Evolutionary conservation across 208 protist genomes (phyloP).

Genomic region (Crithidia brevicula): DNA sequence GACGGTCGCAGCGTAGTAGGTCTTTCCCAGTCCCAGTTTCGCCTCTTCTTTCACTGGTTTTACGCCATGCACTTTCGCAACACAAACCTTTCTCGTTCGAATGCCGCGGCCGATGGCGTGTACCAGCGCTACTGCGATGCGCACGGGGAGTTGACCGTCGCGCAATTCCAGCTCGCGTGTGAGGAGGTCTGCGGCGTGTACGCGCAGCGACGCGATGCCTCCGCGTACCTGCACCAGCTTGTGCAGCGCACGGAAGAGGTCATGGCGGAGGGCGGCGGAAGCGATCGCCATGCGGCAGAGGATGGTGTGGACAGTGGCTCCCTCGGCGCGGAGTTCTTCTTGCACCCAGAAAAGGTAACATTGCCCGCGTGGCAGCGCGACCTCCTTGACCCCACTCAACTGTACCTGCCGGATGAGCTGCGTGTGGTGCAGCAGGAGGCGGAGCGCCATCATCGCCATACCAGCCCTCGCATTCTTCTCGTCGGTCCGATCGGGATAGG

Average conservation of each 20-base stretch:
- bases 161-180: slow-evolving; percentile 62
- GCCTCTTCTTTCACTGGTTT: slow-evolving; percentile 81
- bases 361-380: slow-evolving; percentile 30
- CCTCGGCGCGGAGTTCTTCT: slow-evolving; percentile 41
- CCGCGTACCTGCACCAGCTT: slow-evolving; percentile 55
- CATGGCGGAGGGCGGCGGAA: slow-evolving; percentile 4
- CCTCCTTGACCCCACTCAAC: slow-evolving; percentile 52
- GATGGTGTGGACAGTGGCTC: background rate
- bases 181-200: slow-evolving; percentile 56
- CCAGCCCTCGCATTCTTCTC: slow-evolving; percentile 62
- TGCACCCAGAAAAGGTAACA: slow-evolving; percentile 25
- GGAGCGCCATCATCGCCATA: slow-evolving; percentile 36
- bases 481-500: slow-evolving; percentile 52
- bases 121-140: slow-evolving; percentile 57
- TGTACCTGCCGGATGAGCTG: slow-evolving; percentile 74
- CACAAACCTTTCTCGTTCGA: slow-evolving; percentile 48
- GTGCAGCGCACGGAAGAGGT: slow-evolving; percentile 34
- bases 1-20: slow-evolving; percentile 12
- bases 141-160: slow-evolving; percentile 44
- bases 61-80: slow-evolving; percentile 67
- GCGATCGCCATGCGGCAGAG: too few species aligned
- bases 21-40: slow-evolving; percentile 57
- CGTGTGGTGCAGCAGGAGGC: slow-evolving; percentile 44
- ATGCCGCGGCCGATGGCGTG: slow-evolving; percentile 53
- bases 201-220: slow-evolving; percentile 47